These are phyloP conservation scores for Rhizopogon vulgaris DNA, from an alignment of 768 basidiomycete species.

Conservation along the genomic window DNA sequence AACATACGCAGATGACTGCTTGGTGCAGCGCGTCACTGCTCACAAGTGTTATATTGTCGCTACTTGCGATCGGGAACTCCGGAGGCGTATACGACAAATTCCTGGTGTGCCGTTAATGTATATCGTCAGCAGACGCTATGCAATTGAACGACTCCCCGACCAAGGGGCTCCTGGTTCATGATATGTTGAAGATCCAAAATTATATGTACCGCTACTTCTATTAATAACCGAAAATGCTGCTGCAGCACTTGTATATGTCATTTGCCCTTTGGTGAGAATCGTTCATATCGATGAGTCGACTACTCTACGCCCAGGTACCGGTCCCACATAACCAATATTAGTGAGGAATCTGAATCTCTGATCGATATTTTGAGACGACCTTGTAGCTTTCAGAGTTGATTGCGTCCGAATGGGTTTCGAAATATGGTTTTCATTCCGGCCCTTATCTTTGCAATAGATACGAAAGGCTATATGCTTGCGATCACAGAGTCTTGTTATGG, in stretches of 20 bases:
- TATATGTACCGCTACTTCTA: not conserved
- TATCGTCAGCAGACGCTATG: slow-evolving; percentile 86
- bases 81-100: slow-evolving; percentile 86
- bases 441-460: not conserved
- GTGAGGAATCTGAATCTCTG: not conserved
- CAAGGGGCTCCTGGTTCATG: slow-evolving; percentile 71
- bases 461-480: not conserved
- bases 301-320: not conserved
- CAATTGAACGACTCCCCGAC: slow-evolving; percentile 93
- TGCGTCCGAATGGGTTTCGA: not conserved
- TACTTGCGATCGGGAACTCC: slow-evolving; percentile 93
- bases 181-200: not conserved
- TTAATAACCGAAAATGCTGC: not conserved
- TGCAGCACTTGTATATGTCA: not conserved
- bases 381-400: not conserved
- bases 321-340: not conserved
- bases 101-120: slow-evolving; percentile 97
- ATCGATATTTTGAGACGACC: not conserved
- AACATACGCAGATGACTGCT: slow-evolving; percentile 98
- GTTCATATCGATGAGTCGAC: not conserved
- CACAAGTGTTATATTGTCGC: slow-evolving; percentile 97
- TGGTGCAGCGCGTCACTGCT: slow-evolving; percentile 91
- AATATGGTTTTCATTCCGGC: not conserved
- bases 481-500: not conserved
- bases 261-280: not conserved